Base-by-base conservation (phyloP, 192 early-diverging fungal genomes). In the Podila minutissima region DNA sequence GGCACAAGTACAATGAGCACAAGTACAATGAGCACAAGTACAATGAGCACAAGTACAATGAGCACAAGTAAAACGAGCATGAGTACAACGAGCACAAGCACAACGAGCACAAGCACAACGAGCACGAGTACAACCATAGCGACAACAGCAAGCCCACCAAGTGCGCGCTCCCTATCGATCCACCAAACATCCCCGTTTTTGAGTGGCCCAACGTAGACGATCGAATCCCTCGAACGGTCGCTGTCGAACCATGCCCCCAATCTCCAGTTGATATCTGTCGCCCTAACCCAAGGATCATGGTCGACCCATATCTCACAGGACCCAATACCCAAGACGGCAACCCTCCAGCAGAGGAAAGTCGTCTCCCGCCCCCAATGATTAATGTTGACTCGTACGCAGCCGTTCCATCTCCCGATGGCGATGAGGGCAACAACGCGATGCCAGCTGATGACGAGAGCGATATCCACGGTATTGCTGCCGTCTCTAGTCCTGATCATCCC, bases 61-160 rank as follows among this genome's bases (percentile, higher is more conserved):
- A 35, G 33, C 7, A 7, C 33, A 35, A 35, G 33, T 3, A n/a
- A n/a, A n/a, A n/a, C n/a, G n/a, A n/a, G n/a, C n/a, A n/a, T n/a
- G n/a, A n/a, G n/a, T n/a, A 41, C 38, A 0, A 41, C 38, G 10
- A 41, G 38, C 9, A 9, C 38, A 41, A 41, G 0, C 38, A 41
- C 12, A 0, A 48, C 26, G 58, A 72, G 72, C 26, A 24, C 17
- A 60, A 29, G 59, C 29, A n/a, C 28, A 13, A 59, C 51, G 0
- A 74, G 50, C 58, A 38, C 38, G 59, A 22, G 29, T 11, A 67
- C 32, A 20, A 60, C 22, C 10, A 68, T 12, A 31, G 55, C 19
- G 24, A 70, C 20, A 35, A 64, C 70, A 59, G 70, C 26, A 38
- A 55, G 19, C 70, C 70, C 48, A 62, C 48, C 15, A 12, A 35